A percentile compares a stretch with the other conserved stretches of the same genome.
phyloP scores from a whole-genome alignment of 2,329 filamentous ascomycete species.

The Colletotrichum sp. region DNA sequence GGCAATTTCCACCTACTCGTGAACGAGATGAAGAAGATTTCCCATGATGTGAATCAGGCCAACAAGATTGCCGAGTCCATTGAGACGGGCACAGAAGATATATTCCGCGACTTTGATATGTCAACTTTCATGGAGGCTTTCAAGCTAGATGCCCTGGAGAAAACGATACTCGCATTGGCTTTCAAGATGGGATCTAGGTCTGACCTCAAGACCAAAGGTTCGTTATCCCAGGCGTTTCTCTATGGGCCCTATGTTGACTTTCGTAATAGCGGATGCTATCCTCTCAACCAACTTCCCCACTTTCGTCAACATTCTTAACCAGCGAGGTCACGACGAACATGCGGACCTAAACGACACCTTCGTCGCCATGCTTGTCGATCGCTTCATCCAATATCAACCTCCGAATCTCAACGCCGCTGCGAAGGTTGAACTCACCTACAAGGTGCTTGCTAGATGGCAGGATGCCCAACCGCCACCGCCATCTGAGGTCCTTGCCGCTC shows the following conservation, averaged over 20 bases:
- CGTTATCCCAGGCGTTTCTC: slow-evolving; percentile 26
- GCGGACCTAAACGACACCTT: slow-evolving; percentile 72
- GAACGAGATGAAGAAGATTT: slow-evolving; percentile 85
- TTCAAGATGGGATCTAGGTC: slow-evolving; percentile 83
- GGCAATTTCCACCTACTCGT: slow-evolving; percentile 85
- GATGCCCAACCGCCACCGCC: slow-evolving; percentile 67
- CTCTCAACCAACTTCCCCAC: slow-evolving; percentile 79
- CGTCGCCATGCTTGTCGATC: slow-evolving; percentile 81
- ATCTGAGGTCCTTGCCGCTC: slow-evolving; percentile 70
- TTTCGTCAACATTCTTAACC: slow-evolving; percentile 79
- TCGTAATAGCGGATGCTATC: slow-evolving; percentile 79
- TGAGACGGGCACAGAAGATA: slow-evolving; percentile 87
- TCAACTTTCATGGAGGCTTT: slow-evolving; percentile 96
- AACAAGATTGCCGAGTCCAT: slow-evolving; percentile 93
- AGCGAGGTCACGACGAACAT: slow-evolving; percentile 66
- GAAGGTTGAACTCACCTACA: slow-evolving; percentile 72
- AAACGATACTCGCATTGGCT: slow-evolving; percentile 85
- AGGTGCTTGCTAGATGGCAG: slow-evolving; percentile 71
- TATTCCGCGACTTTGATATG: slow-evolving; percentile 97
- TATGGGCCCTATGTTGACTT: slow-evolving; percentile 50
- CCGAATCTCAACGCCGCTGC: slow-evolving; percentile 82
- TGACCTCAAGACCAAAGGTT: slow-evolving; percentile 91
- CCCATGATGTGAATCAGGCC: slow-evolving; percentile 80
- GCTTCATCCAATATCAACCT: slow-evolving; percentile 85
- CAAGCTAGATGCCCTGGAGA: slow-evolving; percentile 86